Conservation (phyloP, 768 basidiomycete genomes). For the Phanerochaete sordida region DNA sequence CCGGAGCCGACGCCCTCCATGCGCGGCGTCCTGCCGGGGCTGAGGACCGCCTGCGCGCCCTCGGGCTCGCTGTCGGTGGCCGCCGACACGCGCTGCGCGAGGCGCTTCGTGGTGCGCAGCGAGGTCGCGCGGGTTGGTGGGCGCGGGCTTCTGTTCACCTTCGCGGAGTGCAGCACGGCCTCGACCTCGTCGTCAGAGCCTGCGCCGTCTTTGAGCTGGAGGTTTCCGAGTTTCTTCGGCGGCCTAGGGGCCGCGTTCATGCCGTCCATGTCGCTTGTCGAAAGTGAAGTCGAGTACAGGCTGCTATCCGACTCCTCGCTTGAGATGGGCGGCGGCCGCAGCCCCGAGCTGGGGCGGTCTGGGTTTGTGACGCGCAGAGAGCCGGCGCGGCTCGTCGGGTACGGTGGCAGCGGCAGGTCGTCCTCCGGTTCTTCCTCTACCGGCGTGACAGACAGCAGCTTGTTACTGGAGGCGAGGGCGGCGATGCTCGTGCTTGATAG, state of each 20-base stretch:
- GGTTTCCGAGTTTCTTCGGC: background rate
- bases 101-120: background rate
- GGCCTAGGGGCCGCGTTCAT: background rate
- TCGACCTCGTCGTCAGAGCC: constrained; percentile 20
- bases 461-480: background rate
- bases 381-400: background rate
- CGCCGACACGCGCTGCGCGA: background rate
- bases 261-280: background rate
- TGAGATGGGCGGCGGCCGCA: background rate
- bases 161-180: constrained; percentile 14
- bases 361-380: constrained; percentile 18
- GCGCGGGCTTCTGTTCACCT: constrained; percentile 3
- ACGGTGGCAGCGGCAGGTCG: background rate
- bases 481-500: background rate
- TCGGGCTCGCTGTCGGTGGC: background rate
- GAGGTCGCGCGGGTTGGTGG: no score
- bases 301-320: constrained; percentile 11
- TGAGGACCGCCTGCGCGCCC: background rate
- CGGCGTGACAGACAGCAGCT: background rate
- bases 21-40: background rate
- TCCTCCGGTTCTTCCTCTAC: background rate
- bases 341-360: constrained; percentile 1
- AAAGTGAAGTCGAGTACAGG: constrained; percentile 16
- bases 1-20: constrained; percentile 12
- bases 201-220: constrained; percentile 14